Percentiles rank a stretch among this genome's conserved stretches.
phyloP scores from a whole-genome alignment of 164 flowering plant species.

The Umbellularia californica region DNA sequence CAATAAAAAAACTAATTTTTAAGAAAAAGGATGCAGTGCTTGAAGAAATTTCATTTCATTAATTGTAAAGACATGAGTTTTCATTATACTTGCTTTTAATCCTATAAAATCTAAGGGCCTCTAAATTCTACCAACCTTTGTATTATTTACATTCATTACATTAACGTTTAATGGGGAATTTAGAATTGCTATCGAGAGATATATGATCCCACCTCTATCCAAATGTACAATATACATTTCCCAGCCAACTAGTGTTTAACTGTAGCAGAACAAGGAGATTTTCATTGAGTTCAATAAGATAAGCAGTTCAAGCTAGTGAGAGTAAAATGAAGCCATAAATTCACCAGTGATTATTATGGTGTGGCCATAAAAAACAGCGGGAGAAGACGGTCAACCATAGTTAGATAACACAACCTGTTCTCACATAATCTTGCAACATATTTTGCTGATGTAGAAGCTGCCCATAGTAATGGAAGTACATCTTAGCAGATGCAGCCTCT shows the following conservation, averaged over 20 bases:
- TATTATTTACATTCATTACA: background rate
- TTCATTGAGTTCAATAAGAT: background rate
- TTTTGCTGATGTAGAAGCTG: slow-evolving; percentile 97
- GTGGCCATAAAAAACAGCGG: no score
- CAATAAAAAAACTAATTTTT: background rate
- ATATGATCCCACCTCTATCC: background rate
- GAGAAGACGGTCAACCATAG: slow-evolving; percentile 8
- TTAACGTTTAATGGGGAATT: background rate
- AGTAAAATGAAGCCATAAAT: background rate
- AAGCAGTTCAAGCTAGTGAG: background rate
- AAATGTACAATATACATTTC: background rate
- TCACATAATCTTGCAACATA: slow-evolving; percentile 98
- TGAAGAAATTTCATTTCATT: background rate
- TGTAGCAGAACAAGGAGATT: background rate
- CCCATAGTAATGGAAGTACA: slow-evolving; percentile 98
- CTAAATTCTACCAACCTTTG: no score
- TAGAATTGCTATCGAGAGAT: background rate
- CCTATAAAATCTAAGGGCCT: background rate
- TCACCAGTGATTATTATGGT: background rate
- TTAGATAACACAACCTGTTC: slow-evolving; percentile 72
- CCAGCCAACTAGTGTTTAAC: background rate
- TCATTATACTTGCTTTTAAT: no score
- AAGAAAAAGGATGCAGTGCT: background rate
- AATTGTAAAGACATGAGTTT: background rate
- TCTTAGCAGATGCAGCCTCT: slow-evolving; percentile 93